Evolutionary conservation across 2,329 filamentous ascomycete species (phyloP).

Genomic region (Phoma herbarum): DNA sequence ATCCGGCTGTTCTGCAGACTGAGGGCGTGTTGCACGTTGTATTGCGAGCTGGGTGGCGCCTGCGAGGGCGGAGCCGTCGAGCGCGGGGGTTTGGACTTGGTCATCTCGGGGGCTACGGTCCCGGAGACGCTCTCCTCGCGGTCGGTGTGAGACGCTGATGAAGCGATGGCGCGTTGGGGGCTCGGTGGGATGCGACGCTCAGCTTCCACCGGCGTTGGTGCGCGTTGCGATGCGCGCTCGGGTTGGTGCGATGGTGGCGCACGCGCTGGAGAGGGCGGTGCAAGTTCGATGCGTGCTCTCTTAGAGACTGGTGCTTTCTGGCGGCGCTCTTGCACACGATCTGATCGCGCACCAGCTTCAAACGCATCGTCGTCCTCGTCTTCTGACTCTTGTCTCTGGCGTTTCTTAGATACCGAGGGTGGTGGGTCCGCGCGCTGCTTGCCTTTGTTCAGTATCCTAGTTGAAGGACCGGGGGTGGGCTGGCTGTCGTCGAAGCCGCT

Average conservation of each 20-base stretch:
- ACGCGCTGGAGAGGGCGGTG: slow-evolving; percentile 28
- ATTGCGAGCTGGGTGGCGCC: slow-evolving; percentile 30
- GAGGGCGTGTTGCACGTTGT: neutral
- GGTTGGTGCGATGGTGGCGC: slow-evolving; percentile 45
- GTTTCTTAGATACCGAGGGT: slow-evolving; percentile 32
- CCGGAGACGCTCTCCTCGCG: slow-evolving; percentile 39
- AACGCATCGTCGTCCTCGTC: slow-evolving; percentile 53
- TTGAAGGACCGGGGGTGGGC: slow-evolving; percentile 34
- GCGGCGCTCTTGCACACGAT: slow-evolving; percentile 48
- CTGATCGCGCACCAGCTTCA: slow-evolving; percentile 50
- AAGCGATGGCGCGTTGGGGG: neutral
- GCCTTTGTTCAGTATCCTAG: slow-evolving; percentile 27
- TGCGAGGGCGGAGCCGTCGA: slow-evolving; percentile 22
- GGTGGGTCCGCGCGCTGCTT: slow-evolving; percentile 40
- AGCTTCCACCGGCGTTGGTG: neutral
- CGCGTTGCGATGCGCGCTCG: slow-evolving; percentile 5
- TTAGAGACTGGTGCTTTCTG: slow-evolving; percentile 45
- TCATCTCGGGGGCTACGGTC: slow-evolving; percentile 38
- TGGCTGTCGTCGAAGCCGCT: slow-evolving; percentile 48
- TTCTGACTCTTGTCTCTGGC: slow-evolving; percentile 24
- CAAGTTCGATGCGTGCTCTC: slow-evolving; percentile 34
- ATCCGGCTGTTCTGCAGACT: slow-evolving; percentile 21
- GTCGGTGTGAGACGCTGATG: slow-evolving; percentile 8
- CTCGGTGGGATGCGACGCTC: neutral
- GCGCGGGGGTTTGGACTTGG: slow-evolving; percentile 33